Conservation (phyloP, 345 rosid genomes). For the Lumnitzera racemosa region DNA sequence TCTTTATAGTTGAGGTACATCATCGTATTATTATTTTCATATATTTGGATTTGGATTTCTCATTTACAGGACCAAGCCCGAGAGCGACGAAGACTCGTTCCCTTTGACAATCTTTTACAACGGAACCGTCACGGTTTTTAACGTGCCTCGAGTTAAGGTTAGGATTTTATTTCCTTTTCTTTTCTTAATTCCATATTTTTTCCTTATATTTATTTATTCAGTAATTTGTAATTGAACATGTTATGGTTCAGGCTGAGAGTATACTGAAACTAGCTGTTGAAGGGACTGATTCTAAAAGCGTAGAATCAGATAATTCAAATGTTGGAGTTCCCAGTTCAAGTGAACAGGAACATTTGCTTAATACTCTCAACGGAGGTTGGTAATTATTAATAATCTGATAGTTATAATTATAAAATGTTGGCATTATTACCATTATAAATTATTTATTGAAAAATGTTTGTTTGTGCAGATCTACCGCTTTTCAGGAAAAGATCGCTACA, state of each 20-base stretch:
- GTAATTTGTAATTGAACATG: too few species aligned
- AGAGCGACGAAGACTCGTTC: conserved; percentile 28
- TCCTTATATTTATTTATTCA: neutral
- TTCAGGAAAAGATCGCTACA: conserved; percentile 6
- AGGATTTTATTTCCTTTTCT: neutral
- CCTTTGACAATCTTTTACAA: conserved; percentile 93
- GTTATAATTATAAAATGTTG: too few species aligned
- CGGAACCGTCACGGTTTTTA: conserved; percentile 63
- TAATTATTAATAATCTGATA: neutral
- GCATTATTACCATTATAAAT: too few species aligned
- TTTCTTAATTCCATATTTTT: neutral
- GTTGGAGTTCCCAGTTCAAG: neutral
- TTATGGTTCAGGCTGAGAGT: conserved; percentile 8
- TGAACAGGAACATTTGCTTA: neutral
- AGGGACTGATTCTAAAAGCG: neutral
- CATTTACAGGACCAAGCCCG: conserved; percentile 18
- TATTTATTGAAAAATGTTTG: neutral
- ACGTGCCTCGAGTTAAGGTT: conserved; percentile 56
- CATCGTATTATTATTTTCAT: too few species aligned
- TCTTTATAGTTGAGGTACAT: too few species aligned
- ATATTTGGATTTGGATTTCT: neutral
- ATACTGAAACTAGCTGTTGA: conserved; percentile 10
- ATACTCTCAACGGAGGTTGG: conserved; percentile 7
- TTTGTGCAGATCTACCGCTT: conserved; percentile 6
- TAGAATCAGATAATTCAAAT: neutral